Evolutionary conservation across 2,329 filamentous ascomycete species (phyloP), one percentile per base, ranked within the genome.

Genomic region (Aschersonia sp.): DNA sequence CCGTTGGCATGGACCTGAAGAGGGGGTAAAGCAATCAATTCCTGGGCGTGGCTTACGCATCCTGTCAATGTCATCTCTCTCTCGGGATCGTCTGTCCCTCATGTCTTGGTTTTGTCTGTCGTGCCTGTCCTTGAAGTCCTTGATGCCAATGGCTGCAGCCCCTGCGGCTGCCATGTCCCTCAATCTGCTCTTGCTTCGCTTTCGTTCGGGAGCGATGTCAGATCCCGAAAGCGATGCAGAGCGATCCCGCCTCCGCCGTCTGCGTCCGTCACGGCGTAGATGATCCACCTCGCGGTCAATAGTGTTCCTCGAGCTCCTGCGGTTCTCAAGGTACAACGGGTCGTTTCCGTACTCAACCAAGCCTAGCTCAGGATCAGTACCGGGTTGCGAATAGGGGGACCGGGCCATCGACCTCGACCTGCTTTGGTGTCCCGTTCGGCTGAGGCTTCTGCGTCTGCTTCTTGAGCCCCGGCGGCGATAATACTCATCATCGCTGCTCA

Each of bases 321-420:
- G 62, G 54, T 64, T 61, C 51, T 63, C 58, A 52, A 68, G 68
- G 54, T 65, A 64, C 53, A 82, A 69, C 56, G 78, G 77, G 54
- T 73, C 70, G 59, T 67, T 70, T 55, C 78, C 78, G 69, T 82
- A 82, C 63, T 82, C 75, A 73, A 82, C 76, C 71, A 81, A 71
- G 67, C 77, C 78, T 78, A 81, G 68, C 67, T 80, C 76, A 69
- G 71, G 73, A 76, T 81, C 77, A 80, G 74, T 71, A 61, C 64
- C 65, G 59, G 66, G 65, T 62, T 73, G 70, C 56, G 70, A 70
- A 65, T 70, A 65, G 63, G 63, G 65, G 67, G 67, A 66, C 65
- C 66, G 64, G 66, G 70, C 67, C 59, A 62, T 61, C 64, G 75
- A 77, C 65, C 71, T 73, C 67, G 70, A 73, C 61, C 72, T 59